Evolutionary conservation across 2,329 filamentous ascomycete species (phyloP), one percentile per base, ranked within the genome.

Genomic region (Trichoderma polysporum): DNA sequence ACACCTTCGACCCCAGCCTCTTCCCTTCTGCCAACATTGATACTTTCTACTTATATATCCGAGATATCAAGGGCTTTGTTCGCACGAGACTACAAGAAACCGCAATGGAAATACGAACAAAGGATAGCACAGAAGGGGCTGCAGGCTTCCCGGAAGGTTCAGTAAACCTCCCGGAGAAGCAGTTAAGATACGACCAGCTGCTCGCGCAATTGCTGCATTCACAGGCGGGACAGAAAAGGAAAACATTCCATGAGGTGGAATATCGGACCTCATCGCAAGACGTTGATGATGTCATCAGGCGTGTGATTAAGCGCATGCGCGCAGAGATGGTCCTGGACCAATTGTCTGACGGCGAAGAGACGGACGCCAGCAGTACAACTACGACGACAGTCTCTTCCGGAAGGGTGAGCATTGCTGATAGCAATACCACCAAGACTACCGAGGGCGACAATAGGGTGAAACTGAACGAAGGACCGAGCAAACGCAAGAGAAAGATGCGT

Each of bases 31-130:
- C 85, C 68, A 87, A 94, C 78, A 88, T 92, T 67, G 80, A 86
- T 54, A 83, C 88, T 25, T 87, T 97, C 49, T 87, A 90, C 75
- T 84, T 87, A 60, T 98, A 97, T 79, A 87, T 97, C 70, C 83
- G 86, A 67, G 92, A 93, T 59, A 80, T 97, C 66, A 90, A 94
- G 80, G 91, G 93, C 41, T 87, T 86, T 69, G 89, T 89, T 6
- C 88, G 92, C 64, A 86, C 88, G 66, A 84, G 92, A 65, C 79
- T 97, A 69, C 83, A 84, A 45, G 84, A 92, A 72, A 82, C 86
- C 65, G 92, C 92, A 27, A 81, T 87, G 68, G 85, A 88, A 60
- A 79, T 89, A 58, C 83, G 88, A 70, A 80, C 84, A 64, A 82
- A 84, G 71, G 84, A 90, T 72, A 82, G 85, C 74, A 81, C 85